These are phyloP conservation scores for Pelargonium citronellum DNA, from an alignment of 441 rosid species.

Conservation along the genomic window DNA sequence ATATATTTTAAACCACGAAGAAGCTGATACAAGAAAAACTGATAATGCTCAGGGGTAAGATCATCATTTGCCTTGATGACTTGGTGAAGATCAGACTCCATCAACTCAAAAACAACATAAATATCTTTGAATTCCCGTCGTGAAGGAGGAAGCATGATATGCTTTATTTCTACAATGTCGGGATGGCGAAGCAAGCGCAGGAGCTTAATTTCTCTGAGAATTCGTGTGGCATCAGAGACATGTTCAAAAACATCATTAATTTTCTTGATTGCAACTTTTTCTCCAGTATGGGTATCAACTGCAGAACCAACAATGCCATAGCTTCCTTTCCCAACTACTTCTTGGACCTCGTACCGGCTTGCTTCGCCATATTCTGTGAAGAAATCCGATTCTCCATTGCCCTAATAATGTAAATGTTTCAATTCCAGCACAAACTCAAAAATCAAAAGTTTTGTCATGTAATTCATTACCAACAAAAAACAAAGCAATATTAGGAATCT, in stretches of 20 bases:
- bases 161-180: conserved; percentile 89
- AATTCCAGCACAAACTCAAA: too few relatives aligned
- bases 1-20: conserved; percentile 72
- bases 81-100: conserved; percentile 99
- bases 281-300: conserved; percentile 40
- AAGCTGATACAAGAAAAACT: conserved; percentile 94
- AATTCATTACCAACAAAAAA: too few relatives aligned
- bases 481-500: too few relatives aligned
- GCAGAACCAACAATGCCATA: conserved; percentile 98
- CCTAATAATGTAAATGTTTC: too few relatives aligned
- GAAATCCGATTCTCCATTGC: too few relatives aligned
- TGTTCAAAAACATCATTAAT: conserved; percentile 50
- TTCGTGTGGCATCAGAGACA: conserved; percentile 74
- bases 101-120: conserved; percentile 92
- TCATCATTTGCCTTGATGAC: conserved; percentile 98
- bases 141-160: conserved; percentile 92
- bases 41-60: conserved; percentile 85
- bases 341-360: too few relatives aligned
- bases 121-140: conserved; percentile 90
- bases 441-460: too few relatives aligned
- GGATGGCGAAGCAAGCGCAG: conserved; percentile 82
- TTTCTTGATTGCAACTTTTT: conserved; percentile 31
- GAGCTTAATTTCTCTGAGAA: conserved; percentile 85
- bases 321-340: conserved; percentile 96
- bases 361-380: too few relatives aligned